These are phyloP conservation scores for Nitzschia palea DNA, from an alignment of 108 stramenopile species.

Conservation along the genomic window DNA sequence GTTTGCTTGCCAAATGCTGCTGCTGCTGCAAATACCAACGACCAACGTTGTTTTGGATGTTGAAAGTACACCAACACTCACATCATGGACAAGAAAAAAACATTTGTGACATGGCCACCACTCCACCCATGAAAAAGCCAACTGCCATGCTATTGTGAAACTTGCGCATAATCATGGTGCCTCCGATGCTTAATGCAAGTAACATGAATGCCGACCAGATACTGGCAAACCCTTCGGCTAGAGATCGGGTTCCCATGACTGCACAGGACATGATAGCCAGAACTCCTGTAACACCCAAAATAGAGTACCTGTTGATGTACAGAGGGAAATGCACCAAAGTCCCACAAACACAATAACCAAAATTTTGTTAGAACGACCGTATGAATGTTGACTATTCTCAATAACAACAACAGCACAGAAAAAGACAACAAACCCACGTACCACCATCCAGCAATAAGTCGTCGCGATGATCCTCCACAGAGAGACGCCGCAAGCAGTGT, in stretches of 20 bases:
- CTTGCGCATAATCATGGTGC: slow-evolving; percentile 90
- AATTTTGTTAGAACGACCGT: not conserved
- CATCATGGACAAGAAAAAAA: slow-evolving; percentile 78
- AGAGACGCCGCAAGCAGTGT: slow-evolving; percentile 59
- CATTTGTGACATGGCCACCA: slow-evolving; percentile 79
- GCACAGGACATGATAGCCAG: slow-evolving; percentile 61
- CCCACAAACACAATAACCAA: no score
- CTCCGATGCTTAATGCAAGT: slow-evolving; percentile 69
- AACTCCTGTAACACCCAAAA: slow-evolving; percentile 66
- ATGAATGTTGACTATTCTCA: not conserved
- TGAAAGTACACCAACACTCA: slow-evolving; percentile 33
- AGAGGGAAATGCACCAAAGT: no score
- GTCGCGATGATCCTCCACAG: slow-evolving; percentile 79
- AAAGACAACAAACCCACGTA: slow-evolving; percentile 48
- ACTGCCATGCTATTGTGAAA: slow-evolving; percentile 84
- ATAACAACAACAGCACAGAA: not conserved
- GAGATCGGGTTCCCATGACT: slow-evolving; percentile 66
- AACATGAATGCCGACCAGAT: slow-evolving; percentile 77
- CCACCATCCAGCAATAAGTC: slow-evolving; percentile 93
- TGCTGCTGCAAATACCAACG: no score
- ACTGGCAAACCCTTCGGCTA: slow-evolving; percentile 68
- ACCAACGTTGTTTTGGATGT: not conserved
- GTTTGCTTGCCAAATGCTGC: no score
- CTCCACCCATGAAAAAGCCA: slow-evolving; percentile 88
- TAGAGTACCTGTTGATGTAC: slow-evolving; percentile 67